phyloP scores from a whole-genome alignment of 2,329 filamentous ascomycete genomes.

The Epichloe baconii region DNA sequence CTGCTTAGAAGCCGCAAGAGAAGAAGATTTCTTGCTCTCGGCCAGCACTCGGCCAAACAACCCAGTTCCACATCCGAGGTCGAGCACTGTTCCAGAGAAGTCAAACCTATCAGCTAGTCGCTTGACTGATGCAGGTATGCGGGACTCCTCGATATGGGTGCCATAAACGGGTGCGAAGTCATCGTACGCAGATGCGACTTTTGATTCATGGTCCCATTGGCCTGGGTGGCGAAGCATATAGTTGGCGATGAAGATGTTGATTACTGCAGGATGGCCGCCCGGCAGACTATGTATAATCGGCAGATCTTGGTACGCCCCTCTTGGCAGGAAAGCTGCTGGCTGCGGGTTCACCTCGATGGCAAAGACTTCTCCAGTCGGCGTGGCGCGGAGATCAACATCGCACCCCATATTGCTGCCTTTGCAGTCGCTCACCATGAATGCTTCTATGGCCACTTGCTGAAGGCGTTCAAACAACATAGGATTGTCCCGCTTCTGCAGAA shows the following conservation, averaged over 20 bases:
- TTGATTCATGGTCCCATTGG: not conserved
- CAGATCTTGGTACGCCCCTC: not conserved
- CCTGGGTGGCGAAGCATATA: not conserved
- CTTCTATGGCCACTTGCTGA: not conserved
- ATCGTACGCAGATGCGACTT: not conserved
- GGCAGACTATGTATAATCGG: not conserved
- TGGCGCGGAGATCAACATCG: not conserved
- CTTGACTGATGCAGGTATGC: not conserved
- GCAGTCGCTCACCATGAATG: not conserved
- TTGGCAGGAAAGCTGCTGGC: not conserved
- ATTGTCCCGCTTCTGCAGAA: not conserved
- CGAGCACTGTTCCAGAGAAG: not conserved
- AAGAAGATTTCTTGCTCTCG: not conserved
- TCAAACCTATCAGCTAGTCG: not conserved
- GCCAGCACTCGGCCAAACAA: not conserved
- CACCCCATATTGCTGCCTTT: not conserved
- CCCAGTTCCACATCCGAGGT: not conserved
- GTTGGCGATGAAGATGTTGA: constrained; percentile 1
- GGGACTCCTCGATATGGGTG: rapidly evolving
- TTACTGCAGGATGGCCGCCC: not conserved
- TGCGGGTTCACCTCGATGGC: not conserved
- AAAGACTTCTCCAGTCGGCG: not conserved
- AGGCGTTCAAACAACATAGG: not conserved
- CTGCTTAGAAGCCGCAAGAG: not conserved
- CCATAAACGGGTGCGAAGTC: not conserved